Evolutionary conservation across 441 rosid genomes (phyloP), one percentile per base, ranked within the genome.

Genomic region (Viola pubescens): DNA sequence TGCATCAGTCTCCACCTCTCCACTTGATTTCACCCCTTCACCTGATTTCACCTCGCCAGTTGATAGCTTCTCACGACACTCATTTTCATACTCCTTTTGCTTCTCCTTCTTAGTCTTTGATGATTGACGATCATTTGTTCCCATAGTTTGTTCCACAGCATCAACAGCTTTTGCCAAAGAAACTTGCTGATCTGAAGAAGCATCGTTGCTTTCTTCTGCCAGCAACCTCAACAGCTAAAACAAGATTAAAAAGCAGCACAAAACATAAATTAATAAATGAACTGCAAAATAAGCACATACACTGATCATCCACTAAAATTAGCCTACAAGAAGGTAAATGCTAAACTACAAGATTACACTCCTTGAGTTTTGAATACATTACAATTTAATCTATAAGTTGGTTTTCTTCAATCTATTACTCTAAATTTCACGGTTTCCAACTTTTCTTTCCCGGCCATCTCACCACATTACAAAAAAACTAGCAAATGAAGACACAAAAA

Each of bases 81-180:
- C 82, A 53, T 67, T 48, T 52, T 84, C 90, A 52, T 78, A 87
- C 43, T 80, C 82, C 57, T 56, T 78, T 70, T 76, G 84, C 75
- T 82, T 81, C 63, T 78, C 79, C 71, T 75, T 77, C 79, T 82
- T 85, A 54, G 73, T 75, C 66, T 77, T 73, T 37, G 66, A 63
- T 65, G 91, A 75, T 26, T 54, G 66, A 62, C 2, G 34, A 26
- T 79, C 65, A 61, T 73, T 67, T 40, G 65, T 73, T 72, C 73
- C 83, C 75, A 81, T 73, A 59, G 73, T 74, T 5, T 65, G 63
- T 40, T 75, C 78, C 76, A 85, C 84, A 39, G 70, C 81, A 65
- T 89, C 89, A 64, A 83, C 83, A 58, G 87, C 82, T 70, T 87
- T 89, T 2, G 81, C 69, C 70, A 92, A 68, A 34, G 94, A 89